Evolutionary conservation across 176 grass and related monocot genomes (phyloP).

Genomic region (Triticum urartu): DNA sequence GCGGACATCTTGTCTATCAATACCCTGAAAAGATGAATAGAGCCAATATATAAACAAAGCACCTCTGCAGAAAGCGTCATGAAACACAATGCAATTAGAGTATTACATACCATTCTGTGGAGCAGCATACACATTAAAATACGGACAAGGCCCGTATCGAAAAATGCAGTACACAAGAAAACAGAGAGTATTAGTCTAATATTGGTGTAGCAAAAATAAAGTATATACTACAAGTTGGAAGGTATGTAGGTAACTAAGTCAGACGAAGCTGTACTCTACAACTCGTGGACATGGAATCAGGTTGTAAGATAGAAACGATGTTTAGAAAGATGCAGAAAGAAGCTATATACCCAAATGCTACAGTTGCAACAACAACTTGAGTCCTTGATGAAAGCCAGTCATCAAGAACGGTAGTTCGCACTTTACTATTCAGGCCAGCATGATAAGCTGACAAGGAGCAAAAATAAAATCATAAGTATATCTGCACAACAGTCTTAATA

Average conservation of each 20-base stretch:
- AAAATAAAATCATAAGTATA: conserved; percentile 1
- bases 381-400: conserved; percentile 92
- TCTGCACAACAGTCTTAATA: conserved; percentile 21
- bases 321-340: conserved; percentile 13
- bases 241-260: not conserved
- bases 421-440: conserved; percentile 77
- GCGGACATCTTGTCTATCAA: conserved; percentile 96
- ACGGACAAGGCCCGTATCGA: not conserved
- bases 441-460: conserved; percentile 77
- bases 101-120: conserved; percentile 67
- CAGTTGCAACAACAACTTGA: conserved; percentile 95
- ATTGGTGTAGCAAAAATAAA: conserved; percentile 1
- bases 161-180: conserved; percentile 27
- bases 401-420: conserved; percentile 74
- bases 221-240: conserved; percentile 8
- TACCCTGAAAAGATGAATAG: conserved; percentile 62
- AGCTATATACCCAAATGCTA: conserved; percentile 85
- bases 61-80: conserved; percentile 8
- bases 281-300: conserved; percentile 29
- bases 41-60: conserved; percentile 33
- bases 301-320: not conserved
- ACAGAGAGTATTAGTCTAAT: conserved; percentile 18
- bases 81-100: conserved; percentile 1
- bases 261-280: not conserved
- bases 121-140: conserved; percentile 36